Conservation (phyloP, 1,284 basidiomycete genomes). For the Xerocomus minutiporus region DNA sequence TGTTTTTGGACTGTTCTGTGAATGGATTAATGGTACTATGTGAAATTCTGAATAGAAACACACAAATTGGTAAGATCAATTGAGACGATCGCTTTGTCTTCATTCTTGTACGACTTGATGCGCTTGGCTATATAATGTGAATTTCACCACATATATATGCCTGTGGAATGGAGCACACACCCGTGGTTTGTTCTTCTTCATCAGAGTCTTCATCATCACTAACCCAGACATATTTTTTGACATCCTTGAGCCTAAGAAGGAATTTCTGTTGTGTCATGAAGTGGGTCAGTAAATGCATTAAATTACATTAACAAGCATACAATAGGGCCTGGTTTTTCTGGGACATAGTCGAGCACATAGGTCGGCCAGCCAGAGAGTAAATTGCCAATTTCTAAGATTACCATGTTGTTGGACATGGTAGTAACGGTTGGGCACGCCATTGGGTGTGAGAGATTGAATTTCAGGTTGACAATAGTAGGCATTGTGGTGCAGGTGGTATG, state of each 20-base stretch:
- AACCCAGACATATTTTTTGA: background rate
- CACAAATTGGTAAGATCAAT: background rate
- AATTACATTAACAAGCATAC: background rate
- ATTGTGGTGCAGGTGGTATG: background rate
- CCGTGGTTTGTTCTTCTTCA: background rate
- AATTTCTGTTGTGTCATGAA: background rate
- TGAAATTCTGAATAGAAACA: background rate
- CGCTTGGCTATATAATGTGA: background rate
- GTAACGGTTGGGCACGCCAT: background rate
- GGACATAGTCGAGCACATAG: background rate
- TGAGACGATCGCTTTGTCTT: background rate
- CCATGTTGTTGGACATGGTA: background rate
- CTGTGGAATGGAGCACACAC: background rate
- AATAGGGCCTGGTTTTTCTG: background rate
- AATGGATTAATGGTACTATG: no score
- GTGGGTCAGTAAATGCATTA: no score
- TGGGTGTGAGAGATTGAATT: background rate
- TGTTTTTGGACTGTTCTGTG: no score
- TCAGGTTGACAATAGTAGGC: background rate
- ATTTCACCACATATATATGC: background rate
- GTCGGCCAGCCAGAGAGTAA: background rate
- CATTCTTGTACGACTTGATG: background rate
- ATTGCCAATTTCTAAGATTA: background rate
- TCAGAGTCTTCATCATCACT: background rate
- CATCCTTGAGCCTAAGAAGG: background rate